These are phyloP conservation scores for Solanum boliviense DNA, from an alignment of 257 asterid species.

Conservation along the genomic window DNA sequence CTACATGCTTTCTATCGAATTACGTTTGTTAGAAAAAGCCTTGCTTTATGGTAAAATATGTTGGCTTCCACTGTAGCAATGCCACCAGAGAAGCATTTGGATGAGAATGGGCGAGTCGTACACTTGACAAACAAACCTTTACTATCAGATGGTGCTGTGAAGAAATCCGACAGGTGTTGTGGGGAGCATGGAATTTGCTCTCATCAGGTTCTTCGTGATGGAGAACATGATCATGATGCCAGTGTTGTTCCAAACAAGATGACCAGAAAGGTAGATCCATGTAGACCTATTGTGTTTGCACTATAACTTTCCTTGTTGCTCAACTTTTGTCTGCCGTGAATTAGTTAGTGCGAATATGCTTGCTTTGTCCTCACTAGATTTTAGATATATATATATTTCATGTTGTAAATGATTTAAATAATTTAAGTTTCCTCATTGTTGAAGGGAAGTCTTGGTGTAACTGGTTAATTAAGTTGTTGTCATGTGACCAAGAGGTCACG, in stretches of 20 bases:
- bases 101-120: slow-evolving; percentile 15
- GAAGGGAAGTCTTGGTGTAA: neutral
- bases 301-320: neutral
- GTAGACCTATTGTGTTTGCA: neutral
- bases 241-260: slow-evolving; percentile 32
- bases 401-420: neutral
- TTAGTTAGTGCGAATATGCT: neutral
- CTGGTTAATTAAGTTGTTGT: neutral
- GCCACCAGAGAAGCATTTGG: slow-evolving; percentile 24
- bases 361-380: neutral
- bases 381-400: neutral
- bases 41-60: neutral
- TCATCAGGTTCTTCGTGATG: slow-evolving; percentile 56
- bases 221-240: slow-evolving; percentile 32
- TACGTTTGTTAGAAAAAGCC: neutral
- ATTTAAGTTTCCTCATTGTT: neutral
- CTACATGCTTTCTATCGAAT: neutral
- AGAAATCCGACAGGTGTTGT: slow-evolving; percentile 37
- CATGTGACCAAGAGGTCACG: neutral
- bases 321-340: neutral
- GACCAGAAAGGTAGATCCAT: slow-evolving; percentile 47
- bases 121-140: slow-evolving; percentile 15
- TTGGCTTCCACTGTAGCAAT: slow-evolving; percentile 10
- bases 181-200: slow-evolving; percentile 60
- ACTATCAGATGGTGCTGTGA: slow-evolving; percentile 16